Base-by-base conservation (phyloP, 352 stramenopile genomes). In the Phytophthora capsici region DNA sequence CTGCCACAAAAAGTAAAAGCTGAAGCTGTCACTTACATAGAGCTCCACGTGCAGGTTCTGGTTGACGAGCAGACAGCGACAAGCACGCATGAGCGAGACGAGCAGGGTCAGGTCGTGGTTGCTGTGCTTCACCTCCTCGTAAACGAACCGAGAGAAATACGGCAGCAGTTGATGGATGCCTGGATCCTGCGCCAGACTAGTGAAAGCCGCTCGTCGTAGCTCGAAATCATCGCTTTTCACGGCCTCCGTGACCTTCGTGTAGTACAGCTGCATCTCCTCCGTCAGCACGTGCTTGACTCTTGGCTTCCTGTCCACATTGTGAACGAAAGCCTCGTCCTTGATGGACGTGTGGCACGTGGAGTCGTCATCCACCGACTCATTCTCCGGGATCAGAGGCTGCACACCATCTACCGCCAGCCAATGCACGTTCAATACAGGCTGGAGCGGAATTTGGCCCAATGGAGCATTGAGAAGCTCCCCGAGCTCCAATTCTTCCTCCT, bases 11-110 rank as follows among this genome's bases (percentile, higher is more conserved):
- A 13, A 34, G 14, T 34, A 34, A 13, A 28, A 34, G 28, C 28
- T 34, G 28, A 1, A 12, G 28, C 8, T 14, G 40, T 17, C 16
- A 81, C 84, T n/a, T 75, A 95, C 87, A 54, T 95, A 97, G 46
- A 98, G 78, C 76, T 98, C 95, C 13, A 98, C 86, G 73, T 96
- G 91, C 23, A 98, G 78, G 54, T 91, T 84, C 16, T 85, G 80
- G 80, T 98, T 98, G 17, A 82, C 76, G 13, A 98, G 82, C 49
- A 98, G 52, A 73, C 87, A 96, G 66, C 86, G 81, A 50, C 87
- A 93, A 17, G 97, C 82, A 59, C 90, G 85, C 71, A 98, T 91
- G 43, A 98, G 80, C 19, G 90, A 87, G 38, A 78, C 87, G 1
- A 97, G 73, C 49, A 94, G 75, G 38, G 78, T 68, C 19, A 97